Evolutionary conservation across 352 stramenopile species (phyloP), one percentile per base, ranked within the genome.

Genomic region (Globisporangium splendens): DNA sequence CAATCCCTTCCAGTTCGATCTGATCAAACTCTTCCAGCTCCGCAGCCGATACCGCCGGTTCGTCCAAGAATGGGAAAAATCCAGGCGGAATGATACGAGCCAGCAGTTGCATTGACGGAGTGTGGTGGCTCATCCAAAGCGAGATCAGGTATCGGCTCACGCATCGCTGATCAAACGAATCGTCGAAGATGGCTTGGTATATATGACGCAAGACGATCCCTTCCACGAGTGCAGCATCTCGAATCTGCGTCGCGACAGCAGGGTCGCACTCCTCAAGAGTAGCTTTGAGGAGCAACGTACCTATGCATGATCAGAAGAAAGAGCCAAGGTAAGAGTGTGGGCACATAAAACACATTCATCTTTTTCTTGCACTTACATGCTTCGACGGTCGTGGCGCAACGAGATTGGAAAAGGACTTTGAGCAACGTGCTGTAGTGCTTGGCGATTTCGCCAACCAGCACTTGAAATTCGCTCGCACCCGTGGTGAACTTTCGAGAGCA

Each of bases 121-220:
- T 66, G 47, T 97, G 81, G 53, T 97, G 88, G 46, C 86, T 95
- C 83, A 98, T 95, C 93, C 93, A 99, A 12, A 98, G 66, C 15
- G 89, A 96, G 17, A 98, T 95, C n/a, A 98, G 65, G 70, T 98
- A 98, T 38, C 95, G 86, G 60, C 81, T 97, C 8, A 98, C 84
- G 50, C 91, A 97, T 13, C 95, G 77, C 63, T 98, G 89, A 50
- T 97, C 91, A 54, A 89, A 95, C n/a, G 84, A 90, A 12, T 90
- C 69, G 52, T 96, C 91, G 60, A 98, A 98, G 21, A 98, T 71
- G 0, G 88, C 86, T 55, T 97, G 89, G 38, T 95, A 95, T 20
- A 98, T 92, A 57, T 98, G 91, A 8, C 91, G 83, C 41, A 99
- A 67, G 15, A 98, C 76, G 20, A 98, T 93, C 5, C 90, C 91